Evolutionary conservation across 2,329 filamentous ascomycete genomes (phyloP), one percentile per base, ranked within the genome.

Genomic region (Claviceps sp.): DNA sequence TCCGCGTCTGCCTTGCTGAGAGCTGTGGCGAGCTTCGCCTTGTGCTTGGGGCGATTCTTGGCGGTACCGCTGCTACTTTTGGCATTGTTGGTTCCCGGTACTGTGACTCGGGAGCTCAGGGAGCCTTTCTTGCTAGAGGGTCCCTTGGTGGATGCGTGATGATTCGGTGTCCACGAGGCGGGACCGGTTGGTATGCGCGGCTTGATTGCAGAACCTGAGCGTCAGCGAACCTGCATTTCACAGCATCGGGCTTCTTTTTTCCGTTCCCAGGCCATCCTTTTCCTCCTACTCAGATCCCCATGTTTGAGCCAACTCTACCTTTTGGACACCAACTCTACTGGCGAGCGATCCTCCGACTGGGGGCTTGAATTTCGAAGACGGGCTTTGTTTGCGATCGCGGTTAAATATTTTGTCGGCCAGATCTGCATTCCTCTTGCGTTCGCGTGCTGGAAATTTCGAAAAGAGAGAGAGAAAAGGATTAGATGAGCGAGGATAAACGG

Each of bases 371-470:
- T 67, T 75, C 44, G 68, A 67, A 6, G 77, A 76, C 41, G 82
- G 75, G 61, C 77, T 84, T 50, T 76, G 67, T 37, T 74, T 68
- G 58, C 82, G 79, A 62, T 78, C 78, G 57, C 69, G 72, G 58
- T 78, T 78, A 59, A 90, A 83, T 62, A 90, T 87, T 62, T 78
- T 75, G 60, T 85, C 76, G 37, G 86, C 86, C n/a, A 88, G 77
- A 3, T 71, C 74, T 62, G 86, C 79, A 59, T 85, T 82, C 70
- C 81, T 83, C 70, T 85, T 85, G 64, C 81, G 79, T 65, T 85
- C 76, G 55, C 85, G 82, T 55, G 74, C 79, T 81, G 58, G 5
- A 34, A 37, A 24, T 14, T 11, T n/a, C 4, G n/a, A 30, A 5
- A 13, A 22, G 1, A 22, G 13, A 22, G 14, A 43, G 18, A 37